Evolutionary conservation across 108 stramenopile genomes (phyloP).

Genomic region (Cylindrotheca closterium): DNA sequence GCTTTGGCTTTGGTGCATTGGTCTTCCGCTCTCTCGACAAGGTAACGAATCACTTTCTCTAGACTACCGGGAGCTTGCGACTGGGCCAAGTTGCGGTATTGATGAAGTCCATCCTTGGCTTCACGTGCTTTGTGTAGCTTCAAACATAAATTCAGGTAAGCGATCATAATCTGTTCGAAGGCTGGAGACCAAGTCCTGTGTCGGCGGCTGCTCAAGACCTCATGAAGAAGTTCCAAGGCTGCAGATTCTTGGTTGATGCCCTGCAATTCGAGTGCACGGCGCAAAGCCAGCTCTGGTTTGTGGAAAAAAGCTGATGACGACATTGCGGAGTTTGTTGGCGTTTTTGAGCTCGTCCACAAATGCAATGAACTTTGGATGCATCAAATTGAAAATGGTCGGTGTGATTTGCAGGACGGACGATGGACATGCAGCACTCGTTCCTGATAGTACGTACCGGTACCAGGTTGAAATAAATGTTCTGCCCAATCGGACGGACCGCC

Average conservation of each 20-base stretch:
- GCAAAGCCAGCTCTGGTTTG: conserved; percentile 79
- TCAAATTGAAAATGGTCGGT: too few relatives aligned
- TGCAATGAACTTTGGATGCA: too few relatives aligned
- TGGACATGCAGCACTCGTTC: neutral
- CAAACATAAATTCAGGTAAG: conserved; percentile 92
- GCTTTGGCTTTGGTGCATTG: conserved; percentile 79
- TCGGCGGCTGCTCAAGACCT: conserved; percentile 73
- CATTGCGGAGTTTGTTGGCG: conserved; percentile 13
- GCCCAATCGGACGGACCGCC: too few relatives aligned
- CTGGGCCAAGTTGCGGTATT: conserved; percentile 95
- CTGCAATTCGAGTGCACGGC: conserved; percentile 63
- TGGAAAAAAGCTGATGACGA: conserved; percentile 40
- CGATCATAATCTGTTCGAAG: conserved; percentile 93
- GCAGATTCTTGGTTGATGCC: conserved; percentile 68
- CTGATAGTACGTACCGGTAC: too few relatives aligned
- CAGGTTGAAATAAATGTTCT: too few relatives aligned
- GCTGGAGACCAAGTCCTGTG: conserved; percentile 93
- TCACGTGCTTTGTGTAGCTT: conserved; percentile 79
- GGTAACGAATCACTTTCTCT: conserved; percentile 91
- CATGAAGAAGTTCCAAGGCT: conserved; percentile 72
- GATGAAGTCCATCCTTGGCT: conserved; percentile 98
- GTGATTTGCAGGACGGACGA: neutral
- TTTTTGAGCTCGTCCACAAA: neutral
- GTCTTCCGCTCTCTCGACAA: conserved; percentile 79
- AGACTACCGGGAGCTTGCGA: conserved; percentile 91